phyloP scores from a whole-genome alignment of 208 protist species.

The Trichomonas tenax region DNA sequence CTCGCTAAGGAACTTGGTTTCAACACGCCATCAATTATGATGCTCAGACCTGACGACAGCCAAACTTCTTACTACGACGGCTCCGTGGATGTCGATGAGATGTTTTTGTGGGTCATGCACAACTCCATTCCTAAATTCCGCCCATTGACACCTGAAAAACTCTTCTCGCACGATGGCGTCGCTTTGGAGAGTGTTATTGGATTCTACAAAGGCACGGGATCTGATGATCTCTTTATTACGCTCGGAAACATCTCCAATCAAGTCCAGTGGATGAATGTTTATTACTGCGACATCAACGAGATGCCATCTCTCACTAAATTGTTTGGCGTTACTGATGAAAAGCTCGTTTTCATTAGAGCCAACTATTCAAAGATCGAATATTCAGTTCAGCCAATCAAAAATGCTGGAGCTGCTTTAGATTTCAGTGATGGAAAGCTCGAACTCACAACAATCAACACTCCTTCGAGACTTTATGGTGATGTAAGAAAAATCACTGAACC shows the following conservation, averaged over 20 bases:
- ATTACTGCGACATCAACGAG: background rate
- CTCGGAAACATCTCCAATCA: background rate
- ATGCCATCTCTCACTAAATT: background rate
- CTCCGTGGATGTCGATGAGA: background rate
- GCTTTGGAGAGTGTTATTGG: background rate
- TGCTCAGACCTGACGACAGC: background rate
- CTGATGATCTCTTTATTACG: background rate
- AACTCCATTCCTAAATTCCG: background rate
- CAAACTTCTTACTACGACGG: background rate
- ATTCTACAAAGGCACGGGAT: background rate
- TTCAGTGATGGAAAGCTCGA: background rate
- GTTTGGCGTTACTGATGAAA: background rate
- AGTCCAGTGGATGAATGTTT: background rate
- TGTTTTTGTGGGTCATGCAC: background rate
- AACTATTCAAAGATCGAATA: background rate
- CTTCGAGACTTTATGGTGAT: background rate
- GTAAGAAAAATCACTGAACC: background rate
- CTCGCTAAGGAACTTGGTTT: background rate
- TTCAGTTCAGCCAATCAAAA: background rate
- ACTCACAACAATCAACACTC: background rate
- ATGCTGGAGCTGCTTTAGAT: background rate
- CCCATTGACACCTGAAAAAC: background rate
- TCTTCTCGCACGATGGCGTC: background rate
- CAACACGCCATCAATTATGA: background rate
- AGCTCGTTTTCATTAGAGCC: background rate